Base-by-base conservation (phyloP, 805 yeast genomes). In the Zygoascus biomembranicola region DNA sequence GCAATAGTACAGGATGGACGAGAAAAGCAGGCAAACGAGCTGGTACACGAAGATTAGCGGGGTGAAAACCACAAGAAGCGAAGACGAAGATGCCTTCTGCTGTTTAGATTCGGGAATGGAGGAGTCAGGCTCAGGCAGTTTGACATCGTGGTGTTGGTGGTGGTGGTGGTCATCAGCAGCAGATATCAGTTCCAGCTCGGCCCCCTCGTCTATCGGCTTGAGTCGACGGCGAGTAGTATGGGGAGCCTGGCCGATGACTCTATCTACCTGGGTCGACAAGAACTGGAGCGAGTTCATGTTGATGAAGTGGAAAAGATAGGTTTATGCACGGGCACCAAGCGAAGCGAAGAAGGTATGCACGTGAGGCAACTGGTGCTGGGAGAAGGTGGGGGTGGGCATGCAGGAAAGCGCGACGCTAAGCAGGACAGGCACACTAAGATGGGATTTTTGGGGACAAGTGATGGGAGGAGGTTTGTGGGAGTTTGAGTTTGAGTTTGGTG, bases 271-370 rank as follows among this genome's bases (percentile, higher is more conserved):
- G 19, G 57, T 57, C 26, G 66, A 61, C 37, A 62, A 52, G 52
- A 52, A 62, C 52, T 62, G 62, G 1, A 62, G 59, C 32, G 66
- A 62, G 59, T 62, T 62, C 66, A 62, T 62, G 43, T 16, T 26
- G 11, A 10, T 14, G 26, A 8, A n/a, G 39, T 35, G 39, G 32
- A 19, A n/a, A 35, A 35, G 39, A 13, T 32, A 35, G 39, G 28
- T 3, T 35, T 35, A 35, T 35, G 39, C 39, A 35, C 39, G 39
- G 39, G 5, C 39, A 13, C 39, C 39, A 35, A 35, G 39, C 39
- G 39, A 35, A 8, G 16, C 39, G 39, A 35, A 35, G 39, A 35
- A 35, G 5, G 39, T 35, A n/a, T 35, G 39, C 39, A 35, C 39
- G 39, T 35, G 39, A 35, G 39, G 39, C 16, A 5, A n/a, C 16